Conservation (phyloP, 2,329 filamentous ascomycete species). For the Orbilia blumenaviensis region DNA sequence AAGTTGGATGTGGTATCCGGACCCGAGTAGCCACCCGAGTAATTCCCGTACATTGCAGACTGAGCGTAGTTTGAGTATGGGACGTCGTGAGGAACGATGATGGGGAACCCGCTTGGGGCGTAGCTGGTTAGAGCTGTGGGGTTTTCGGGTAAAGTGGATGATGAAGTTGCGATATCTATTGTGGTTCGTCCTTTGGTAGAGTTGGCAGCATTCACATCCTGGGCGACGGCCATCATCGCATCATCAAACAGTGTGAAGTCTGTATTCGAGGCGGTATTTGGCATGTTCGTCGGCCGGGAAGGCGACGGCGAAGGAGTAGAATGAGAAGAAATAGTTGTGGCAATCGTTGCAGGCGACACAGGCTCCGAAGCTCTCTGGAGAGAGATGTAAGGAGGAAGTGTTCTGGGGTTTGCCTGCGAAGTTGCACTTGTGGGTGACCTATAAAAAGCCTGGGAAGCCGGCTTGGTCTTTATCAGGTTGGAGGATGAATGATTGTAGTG, state of each 20-base stretch:
- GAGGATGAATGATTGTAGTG: conserved; percentile 4
- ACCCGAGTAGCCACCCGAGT: conserved; percentile 19
- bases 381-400: conserved; percentile 55
- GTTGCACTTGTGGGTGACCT: conserved; percentile 11
- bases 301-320: conserved; percentile 57
- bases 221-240: conserved; percentile 38
- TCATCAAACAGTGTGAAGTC: conserved; percentile 57
- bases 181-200: conserved; percentile 16
- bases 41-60: conserved; percentile 44
- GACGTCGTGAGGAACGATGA: conserved; percentile 46
- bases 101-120: conserved; percentile 34
- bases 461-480: conserved; percentile 9
- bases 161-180: background rate
- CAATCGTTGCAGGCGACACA: conserved; percentile 56
- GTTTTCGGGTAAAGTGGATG: conserved; percentile 33
- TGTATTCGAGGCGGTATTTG: conserved; percentile 52
- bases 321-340: conserved; percentile 56
- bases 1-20: conserved; percentile 27
- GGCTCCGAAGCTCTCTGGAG: conserved; percentile 56
- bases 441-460: conserved; percentile 25
- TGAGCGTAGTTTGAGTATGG: conserved; percentile 47
- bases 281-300: conserved; percentile 56
- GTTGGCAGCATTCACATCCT: conserved; percentile 10
- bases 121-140: conserved; percentile 35
- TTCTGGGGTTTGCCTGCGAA: conserved; percentile 48